A percentile compares a stretch with the other conserved stretches of the same genome.
Evolutionary conservation across 2,329 filamentous ascomycete species (phyloP).

Genomic region (Trichophyton schoenleinii): DNA sequence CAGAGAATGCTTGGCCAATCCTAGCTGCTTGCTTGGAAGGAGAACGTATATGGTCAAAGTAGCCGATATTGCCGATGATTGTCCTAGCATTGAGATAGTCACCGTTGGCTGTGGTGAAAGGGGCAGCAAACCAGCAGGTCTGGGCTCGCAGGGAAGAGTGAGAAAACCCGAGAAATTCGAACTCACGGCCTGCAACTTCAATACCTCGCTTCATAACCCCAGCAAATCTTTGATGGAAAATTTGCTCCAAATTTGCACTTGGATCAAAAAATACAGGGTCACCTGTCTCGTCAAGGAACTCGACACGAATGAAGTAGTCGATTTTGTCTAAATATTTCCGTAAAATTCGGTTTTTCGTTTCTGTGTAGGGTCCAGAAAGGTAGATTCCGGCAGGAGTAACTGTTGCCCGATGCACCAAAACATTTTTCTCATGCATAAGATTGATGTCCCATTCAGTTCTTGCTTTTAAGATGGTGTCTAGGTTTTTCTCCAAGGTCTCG

Average conservation of each 20-base stretch:
- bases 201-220: slow-evolving; percentile 48
- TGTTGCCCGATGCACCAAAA: slow-evolving; percentile 42
- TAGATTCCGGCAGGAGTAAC: slow-evolving; percentile 48
- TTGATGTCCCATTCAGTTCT: neutral
- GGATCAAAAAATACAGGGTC: slow-evolving; percentile 49
- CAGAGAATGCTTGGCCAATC: slow-evolving; percentile 57
- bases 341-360: slow-evolving; percentile 58
- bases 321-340: slow-evolving; percentile 49
- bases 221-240: slow-evolving; percentile 50
- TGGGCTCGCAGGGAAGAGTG: slow-evolving; percentile 64
- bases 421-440: slow-evolving; percentile 28
- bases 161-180: slow-evolving; percentile 62
- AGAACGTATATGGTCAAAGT: slow-evolving; percentile 40
- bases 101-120: slow-evolving; percentile 28
- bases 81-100: slow-evolving; percentile 21
- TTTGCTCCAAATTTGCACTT: slow-evolving; percentile 34
- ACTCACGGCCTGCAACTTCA: slow-evolving; percentile 49
- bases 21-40: slow-evolving; percentile 48
- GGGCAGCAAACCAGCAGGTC: slow-evolving; percentile 49
- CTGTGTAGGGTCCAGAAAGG: slow-evolving; percentile 40
- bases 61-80: slow-evolving; percentile 37
- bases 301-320: slow-evolving; percentile 56
- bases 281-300: slow-evolving; percentile 63
- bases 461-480: neutral
- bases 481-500: slow-evolving; percentile 18